Evolutionary conservation across 192 early-diverging fungal species (phyloP), one percentile per base, ranked within the genome.

Genomic region (Powellomyces hirtus): DNA sequence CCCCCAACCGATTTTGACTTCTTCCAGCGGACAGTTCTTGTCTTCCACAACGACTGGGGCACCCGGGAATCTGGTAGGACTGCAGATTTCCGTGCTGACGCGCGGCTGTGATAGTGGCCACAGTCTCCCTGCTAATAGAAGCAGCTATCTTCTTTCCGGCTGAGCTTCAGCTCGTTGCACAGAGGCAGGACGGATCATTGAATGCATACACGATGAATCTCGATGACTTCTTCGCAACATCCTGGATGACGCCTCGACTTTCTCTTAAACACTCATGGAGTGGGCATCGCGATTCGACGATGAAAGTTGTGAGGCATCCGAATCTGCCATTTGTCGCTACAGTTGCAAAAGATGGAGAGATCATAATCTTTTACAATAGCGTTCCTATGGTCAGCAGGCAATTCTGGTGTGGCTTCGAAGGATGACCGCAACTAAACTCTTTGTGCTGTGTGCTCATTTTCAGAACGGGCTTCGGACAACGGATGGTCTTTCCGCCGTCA

Each of bases 151-250:
- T 75, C 36, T 81, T 72, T 45, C 77, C 74, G 29, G 66, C 87
- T 71, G 89, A 92, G 61, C 72, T 92, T 0, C 78, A 76, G 5
- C 75, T 93, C 34, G 65, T 89, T 3, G 83, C 82, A 11, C 81
- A 82, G 44, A 83, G 70, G 18, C 16, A 11, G 4, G 80, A 85
- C 30, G 90, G 89, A 1, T 79, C 83, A 1, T 62, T 92, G 26
- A 83, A 84, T 57, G 79, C 81, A 26, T 93, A 90, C 62, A 81
- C 83, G 26, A 85, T 91, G 62, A 88, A 90, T 52, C 70, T 94
- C 31, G 82, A 91, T 71, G 90, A 94, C 42, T 87, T 93, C 33
- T 89, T 93, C 66, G 88, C 88, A 27, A 79, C 71, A 16, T 76
- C 76, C 0, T 83, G 83, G 70, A 82, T 79, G 50, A 61, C 75